Evolutionary conservation across 371 early-diverging fungal genomes (phyloP), one percentile per base, ranked within the genome.

Genomic region (Nematocida sp.): DNA sequence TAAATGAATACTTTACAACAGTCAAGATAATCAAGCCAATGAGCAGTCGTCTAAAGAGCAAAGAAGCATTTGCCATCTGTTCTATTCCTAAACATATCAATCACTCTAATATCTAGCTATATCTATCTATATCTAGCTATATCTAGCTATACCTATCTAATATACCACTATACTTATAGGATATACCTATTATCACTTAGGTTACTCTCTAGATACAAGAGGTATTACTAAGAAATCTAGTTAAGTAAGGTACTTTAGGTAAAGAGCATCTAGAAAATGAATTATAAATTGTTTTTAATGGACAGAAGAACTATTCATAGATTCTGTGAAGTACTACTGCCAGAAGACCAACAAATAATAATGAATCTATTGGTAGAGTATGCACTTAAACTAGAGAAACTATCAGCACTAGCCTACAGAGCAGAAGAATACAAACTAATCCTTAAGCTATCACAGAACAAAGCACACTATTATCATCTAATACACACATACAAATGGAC

Each of bases 21-120:
- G 95, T 96, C 3, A 87, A 87, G 19, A 88, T 91, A 79, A 86
- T 89, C 74, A 97, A 97, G 79, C 98, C 98, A 13, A 85, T 91
- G 78, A 89, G 91, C 78, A 93, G 93, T 27, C 88, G 96, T 65
- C 88, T 89, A 67, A 88, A 89, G 19, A 90, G 91, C 81, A 90
- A 91, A 75, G 89, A 84, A 60, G 78, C 78, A 13, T 84, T 84
- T 78, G 87, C 74, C 13, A 60, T 70, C 25, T 70, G 74, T 61
- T n/a, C n/a, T n/a, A n/a, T n/a, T n/a, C n/a, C n/a, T n/a, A n/a
- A n/a, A n/a, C n/a, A n/a, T n/a, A n/a, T n/a, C n/a, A n/a, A n/a
- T n/a, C n/a, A n/a, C n/a, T 9, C 41, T 9, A 41, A 9, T 41
- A 41, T 19, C 48, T 25, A 5, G 4, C 17, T 48, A 48, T 17